phyloP scores from a whole-genome alignment of 805 yeast species.

The Yarrowia sp. region DNA sequence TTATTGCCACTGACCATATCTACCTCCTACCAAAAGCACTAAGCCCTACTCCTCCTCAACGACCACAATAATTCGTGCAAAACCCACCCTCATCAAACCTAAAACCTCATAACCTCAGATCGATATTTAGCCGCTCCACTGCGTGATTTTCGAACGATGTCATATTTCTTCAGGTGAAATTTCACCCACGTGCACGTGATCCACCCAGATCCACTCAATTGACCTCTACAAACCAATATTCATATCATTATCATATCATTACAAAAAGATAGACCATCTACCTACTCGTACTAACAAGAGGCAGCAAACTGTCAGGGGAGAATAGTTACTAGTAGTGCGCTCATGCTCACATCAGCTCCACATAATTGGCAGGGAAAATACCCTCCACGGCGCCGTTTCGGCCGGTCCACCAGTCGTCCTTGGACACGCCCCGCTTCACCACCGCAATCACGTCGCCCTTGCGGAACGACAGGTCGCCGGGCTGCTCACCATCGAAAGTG shows the following conservation, averaged over 20 bases:
- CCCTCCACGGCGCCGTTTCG: conserved; percentile 80
- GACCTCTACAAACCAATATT: not conserved
- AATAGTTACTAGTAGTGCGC: too few relatives aligned
- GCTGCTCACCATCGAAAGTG: conserved; percentile 86
- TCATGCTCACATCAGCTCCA: conserved; percentile 68
- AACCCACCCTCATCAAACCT: too few relatives aligned
- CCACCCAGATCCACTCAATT: too few relatives aligned
- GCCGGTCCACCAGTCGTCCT: conserved; percentile 99
- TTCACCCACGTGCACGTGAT: too few relatives aligned
- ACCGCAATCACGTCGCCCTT: conserved; percentile 93
- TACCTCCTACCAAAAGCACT: too few relatives aligned
- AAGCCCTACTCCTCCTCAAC: too few relatives aligned
- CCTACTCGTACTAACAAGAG: not conserved
- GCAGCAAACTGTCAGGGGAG: not conserved
- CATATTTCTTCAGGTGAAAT: too few relatives aligned
- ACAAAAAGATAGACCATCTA: conserved; percentile 15
- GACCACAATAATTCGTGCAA: too few relatives aligned
- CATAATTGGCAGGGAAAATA: conserved; percentile 96
- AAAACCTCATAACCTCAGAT: too few relatives aligned
- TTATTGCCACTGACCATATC: too few relatives aligned
- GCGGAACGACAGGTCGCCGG: conserved; percentile 88
- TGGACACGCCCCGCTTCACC: conserved; percentile 78
- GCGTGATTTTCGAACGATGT: not conserved
- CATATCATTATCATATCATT: conserved; percentile 17
- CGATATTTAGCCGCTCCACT: not conserved